Evolutionary conservation across 306 rosid species (phyloP).

Genomic region (Aeschynomene evenia): DNA sequence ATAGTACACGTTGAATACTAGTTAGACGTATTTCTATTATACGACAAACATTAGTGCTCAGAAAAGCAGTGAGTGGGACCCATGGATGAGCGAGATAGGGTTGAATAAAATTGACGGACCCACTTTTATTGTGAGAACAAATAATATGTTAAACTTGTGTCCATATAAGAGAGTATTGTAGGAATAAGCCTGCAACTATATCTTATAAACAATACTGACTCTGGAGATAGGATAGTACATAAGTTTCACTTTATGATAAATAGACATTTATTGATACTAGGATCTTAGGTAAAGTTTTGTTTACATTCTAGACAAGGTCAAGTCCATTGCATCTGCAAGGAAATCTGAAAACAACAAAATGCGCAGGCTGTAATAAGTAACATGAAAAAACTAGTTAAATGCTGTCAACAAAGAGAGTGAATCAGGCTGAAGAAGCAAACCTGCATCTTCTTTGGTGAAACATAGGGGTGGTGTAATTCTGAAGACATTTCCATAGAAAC

Average conservation of each 20-base stretch:
- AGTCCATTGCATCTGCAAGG: constrained; percentile 69
- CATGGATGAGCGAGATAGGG: too few species aligned
- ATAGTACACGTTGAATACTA: too few species aligned
- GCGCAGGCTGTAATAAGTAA: not conserved
- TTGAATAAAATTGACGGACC: too few species aligned
- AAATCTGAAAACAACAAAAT: constrained; percentile 53
- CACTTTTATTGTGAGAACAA: too few species aligned
- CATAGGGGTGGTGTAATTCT: constrained; percentile 84
- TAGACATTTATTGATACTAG: not conserved
- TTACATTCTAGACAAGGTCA: constrained; percentile 58
- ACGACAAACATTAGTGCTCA: too few species aligned
- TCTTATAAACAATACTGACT: not conserved
- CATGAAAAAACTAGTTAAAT: not conserved
- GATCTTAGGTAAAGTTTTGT: constrained; percentile 28
- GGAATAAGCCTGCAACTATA: constrained; percentile 10
- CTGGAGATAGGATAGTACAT: constrained; percentile 15
- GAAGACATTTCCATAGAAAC: constrained; percentile 75
- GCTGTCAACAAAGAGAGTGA: not conserved
- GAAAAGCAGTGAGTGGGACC: too few species aligned
- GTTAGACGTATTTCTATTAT: too few species aligned
- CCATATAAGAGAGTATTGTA: too few species aligned
- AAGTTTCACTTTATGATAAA: not conserved
- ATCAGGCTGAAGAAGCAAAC: constrained; percentile 29
- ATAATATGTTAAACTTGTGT: too few species aligned
- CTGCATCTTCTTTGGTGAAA: constrained; percentile 84